phyloP scores from a whole-genome alignment of 495 filamentous ascomycete genomes.

The Annulohypoxylon stygium region DNA sequence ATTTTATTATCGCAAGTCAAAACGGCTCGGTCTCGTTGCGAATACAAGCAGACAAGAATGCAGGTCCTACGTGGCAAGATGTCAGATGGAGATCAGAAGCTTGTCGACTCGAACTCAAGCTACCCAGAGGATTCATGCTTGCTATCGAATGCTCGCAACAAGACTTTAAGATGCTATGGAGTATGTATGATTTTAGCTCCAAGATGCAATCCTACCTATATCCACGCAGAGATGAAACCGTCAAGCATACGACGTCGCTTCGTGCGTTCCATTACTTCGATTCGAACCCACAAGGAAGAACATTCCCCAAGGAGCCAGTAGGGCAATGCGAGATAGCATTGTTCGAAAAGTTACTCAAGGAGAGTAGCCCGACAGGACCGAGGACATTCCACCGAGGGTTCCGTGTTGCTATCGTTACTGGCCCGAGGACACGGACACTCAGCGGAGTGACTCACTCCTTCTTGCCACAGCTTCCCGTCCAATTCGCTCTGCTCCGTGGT shows the following conservation, averaged over 20 bases:
- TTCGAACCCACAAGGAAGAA: conserved; percentile 68
- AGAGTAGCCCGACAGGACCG: conserved; percentile 74
- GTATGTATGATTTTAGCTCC: conserved; percentile 82
- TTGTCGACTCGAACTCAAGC: conserved; percentile 70
- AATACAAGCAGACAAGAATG: conserved; percentile 74
- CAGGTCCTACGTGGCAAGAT: conserved; percentile 82
- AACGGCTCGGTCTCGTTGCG: conserved; percentile 79
- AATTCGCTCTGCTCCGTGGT: conserved; percentile 78
- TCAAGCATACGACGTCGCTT: conserved; percentile 73
- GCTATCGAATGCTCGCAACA: conserved; percentile 76
- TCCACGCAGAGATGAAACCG: conserved; percentile 71
- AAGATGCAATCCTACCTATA: conserved; percentile 78
- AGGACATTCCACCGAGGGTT: conserved; percentile 80
- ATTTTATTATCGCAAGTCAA: conserved; percentile 79
- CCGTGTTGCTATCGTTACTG: conserved; percentile 79
- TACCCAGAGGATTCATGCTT: conserved; percentile 77
- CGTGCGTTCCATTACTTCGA: conserved; percentile 82
- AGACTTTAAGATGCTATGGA: conserved; percentile 81
- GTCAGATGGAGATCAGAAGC: conserved; percentile 78
- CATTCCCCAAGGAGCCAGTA: conserved; percentile 80
- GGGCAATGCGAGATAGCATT: conserved; percentile 75
- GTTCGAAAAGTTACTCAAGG: conserved; percentile 74
- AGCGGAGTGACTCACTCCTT: conserved; percentile 77
- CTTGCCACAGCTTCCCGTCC: conserved; percentile 70
- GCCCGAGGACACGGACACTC: conserved; percentile 78